Conservation (phyloP, 2,329 filamentous ascomycete species). For the Thelonectria discophora region DNA sequence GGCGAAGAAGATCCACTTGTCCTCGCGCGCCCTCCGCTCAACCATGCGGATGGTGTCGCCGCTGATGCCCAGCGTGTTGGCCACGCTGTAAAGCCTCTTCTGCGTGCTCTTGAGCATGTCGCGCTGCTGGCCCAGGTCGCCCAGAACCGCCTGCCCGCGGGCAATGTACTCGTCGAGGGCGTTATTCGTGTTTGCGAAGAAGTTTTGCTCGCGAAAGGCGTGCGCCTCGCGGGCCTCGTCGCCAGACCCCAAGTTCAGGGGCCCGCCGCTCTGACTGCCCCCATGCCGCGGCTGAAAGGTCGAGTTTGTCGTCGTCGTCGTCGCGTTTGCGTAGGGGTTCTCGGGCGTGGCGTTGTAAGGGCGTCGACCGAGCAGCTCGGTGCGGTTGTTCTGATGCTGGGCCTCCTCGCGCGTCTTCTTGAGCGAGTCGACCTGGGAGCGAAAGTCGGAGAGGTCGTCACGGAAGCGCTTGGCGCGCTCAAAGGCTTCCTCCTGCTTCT, state of each 20-base stretch:
- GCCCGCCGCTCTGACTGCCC: conserved; percentile 44
- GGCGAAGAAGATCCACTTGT: conserved; percentile 97
- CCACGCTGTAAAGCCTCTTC: conserved; percentile 87
- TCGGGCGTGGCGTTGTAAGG: conserved; percentile 85
- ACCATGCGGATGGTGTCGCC: conserved; percentile 98
- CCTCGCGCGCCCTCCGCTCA: conserved; percentile 87
- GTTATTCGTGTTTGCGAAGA: conserved; percentile 82
- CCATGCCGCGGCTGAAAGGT: conserved; percentile 53
- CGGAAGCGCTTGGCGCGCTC: conserved; percentile 89
- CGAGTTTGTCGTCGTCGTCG: conserved; percentile 42
- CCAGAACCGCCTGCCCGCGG: conserved; percentile 86
- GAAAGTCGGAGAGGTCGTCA: conserved; percentile 81
- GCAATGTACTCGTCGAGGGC: conserved; percentile 96
- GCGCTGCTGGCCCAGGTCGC: conserved; percentile 86
- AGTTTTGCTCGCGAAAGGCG: conserved; percentile 87
- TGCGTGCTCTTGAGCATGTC: conserved; percentile 97
- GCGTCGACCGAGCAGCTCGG: conserved; percentile 84
- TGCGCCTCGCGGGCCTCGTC: conserved; percentile 80
- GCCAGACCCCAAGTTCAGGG: conserved; percentile 55
- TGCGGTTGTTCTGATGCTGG: conserved; percentile 70
- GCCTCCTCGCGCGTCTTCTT: conserved; percentile 82
- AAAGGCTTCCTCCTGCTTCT: conserved; percentile 90
- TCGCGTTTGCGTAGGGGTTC: conserved; percentile 83
- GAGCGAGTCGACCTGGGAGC: conserved; percentile 78
- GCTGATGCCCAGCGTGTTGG: conserved; percentile 91